Percentiles rank a stretch among this genome's conserved stretches.
Evolutionary conservation across 2,329 filamentous ascomycete genomes (phyloP).

Genomic region (Colletotrichum lindemuthianum): DNA sequence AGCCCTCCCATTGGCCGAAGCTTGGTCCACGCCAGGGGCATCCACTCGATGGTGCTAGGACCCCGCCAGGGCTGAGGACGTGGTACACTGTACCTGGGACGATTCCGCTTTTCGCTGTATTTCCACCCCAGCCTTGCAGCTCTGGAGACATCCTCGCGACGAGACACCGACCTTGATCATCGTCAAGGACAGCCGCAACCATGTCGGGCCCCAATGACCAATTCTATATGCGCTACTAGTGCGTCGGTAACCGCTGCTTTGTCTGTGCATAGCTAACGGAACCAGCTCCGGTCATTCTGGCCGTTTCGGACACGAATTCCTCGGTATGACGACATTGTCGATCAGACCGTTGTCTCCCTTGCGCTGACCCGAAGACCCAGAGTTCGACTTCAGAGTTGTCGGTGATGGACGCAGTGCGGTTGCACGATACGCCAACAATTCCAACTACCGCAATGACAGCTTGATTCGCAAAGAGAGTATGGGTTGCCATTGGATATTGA

Average conservation of each 20-base stretch:
- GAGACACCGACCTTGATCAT: constrained; percentile 22
- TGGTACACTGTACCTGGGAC: constrained; percentile 1
- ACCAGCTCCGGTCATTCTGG: constrained; percentile 94
- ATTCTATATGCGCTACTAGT: constrained; percentile 99
- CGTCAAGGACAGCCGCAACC: constrained; percentile 41
- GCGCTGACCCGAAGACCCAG: constrained; percentile 57
- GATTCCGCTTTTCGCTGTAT: constrained; percentile 29
- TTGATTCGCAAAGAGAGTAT: constrained; percentile 99
- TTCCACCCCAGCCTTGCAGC: constrained; percentile 37
- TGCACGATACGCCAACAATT: constrained; percentile 98
- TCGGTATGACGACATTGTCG: constrained; percentile 68
- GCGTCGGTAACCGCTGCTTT: constrained; percentile 50
- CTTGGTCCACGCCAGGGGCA: constrained; percentile 1
- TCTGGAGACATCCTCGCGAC: constrained; percentile 36
- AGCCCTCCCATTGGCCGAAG: constrained; percentile 29
- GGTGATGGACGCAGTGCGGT: constrained; percentile 94
- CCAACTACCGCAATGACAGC: constrained; percentile 98
- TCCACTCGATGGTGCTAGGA: neutral
- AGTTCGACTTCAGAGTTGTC: constrained; percentile 95
- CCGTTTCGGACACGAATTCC: constrained; percentile 96
- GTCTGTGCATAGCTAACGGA: constrained; percentile 31
- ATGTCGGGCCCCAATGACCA: constrained; percentile 80
- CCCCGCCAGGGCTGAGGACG: constrained; percentile 32
- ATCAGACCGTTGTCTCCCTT: neutral
- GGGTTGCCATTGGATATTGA: constrained; percentile 45